phyloP scores from a whole-genome alignment of 371 early-diverging fungal genomes.

The Mortierella sp. region DNA sequence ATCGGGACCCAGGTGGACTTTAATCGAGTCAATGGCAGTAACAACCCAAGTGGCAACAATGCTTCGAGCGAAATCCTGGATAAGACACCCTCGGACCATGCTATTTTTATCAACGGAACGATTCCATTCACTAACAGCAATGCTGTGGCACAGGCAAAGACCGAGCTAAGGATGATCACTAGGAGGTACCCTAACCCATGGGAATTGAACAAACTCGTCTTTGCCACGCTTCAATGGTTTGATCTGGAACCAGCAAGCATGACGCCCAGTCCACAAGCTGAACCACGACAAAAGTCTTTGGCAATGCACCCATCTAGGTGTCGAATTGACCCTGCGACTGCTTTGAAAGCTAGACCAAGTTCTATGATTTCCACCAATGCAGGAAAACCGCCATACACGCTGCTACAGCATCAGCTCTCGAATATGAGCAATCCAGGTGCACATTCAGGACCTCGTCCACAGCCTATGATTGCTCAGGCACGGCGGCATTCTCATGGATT shows the following conservation, averaged over 20 bases:
- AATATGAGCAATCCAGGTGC: constrained; percentile 10
- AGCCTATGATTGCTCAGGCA: too few species aligned
- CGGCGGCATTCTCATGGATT: too few species aligned
- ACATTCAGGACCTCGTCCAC: too few species aligned
- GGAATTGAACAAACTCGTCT: constrained; percentile 48
- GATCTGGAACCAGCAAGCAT: constrained; percentile 40
- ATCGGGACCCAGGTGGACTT: constrained; percentile 21
- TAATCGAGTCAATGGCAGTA: neutral
- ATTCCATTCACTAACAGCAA: constrained; percentile 14
- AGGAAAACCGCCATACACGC: neutral
- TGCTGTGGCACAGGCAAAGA: constrained; percentile 24
- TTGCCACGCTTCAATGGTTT: constrained; percentile 48
- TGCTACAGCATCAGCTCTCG: constrained; percentile 28
- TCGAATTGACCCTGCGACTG: constrained; percentile 30
- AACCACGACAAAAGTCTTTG: constrained; percentile 14
- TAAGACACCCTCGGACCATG: constrained; percentile 31
- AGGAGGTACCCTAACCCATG: constrained; percentile 32
- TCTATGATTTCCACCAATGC: neutral
- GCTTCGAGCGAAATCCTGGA: constrained; percentile 12
- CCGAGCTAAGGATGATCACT: constrained; percentile 30
- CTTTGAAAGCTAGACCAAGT: constrained; percentile 27
- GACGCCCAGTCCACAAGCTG: constrained; percentile 4
- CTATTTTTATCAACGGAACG: constrained; percentile 35
- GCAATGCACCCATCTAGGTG: constrained; percentile 45
- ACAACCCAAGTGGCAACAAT: neutral